Conservation (phyloP, 2,329 filamentous ascomycete genomes). For the Cercospora citrullina region DNA sequence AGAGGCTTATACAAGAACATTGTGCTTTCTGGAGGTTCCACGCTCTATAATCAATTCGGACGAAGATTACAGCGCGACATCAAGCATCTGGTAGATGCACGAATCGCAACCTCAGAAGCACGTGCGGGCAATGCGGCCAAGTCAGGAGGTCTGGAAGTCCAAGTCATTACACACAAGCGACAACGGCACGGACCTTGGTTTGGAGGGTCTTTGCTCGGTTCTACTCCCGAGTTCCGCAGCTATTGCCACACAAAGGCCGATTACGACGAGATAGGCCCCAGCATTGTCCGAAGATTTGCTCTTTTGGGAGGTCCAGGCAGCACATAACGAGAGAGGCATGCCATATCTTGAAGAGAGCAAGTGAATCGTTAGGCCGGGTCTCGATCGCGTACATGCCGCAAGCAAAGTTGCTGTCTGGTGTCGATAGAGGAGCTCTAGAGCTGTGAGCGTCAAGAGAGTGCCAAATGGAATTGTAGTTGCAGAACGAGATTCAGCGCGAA, state of each 20-base stretch:
- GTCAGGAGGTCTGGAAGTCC: constrained; percentile 91
- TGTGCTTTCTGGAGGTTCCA: constrained; percentile 93
- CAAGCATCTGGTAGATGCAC: constrained; percentile 87
- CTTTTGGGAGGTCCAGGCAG: constrained; percentile 88
- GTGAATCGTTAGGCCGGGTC: background rate
- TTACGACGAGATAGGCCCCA: constrained; percentile 94
- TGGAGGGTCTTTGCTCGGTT: constrained; percentile 90
- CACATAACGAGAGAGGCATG: constrained; percentile 49
- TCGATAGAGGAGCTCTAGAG: background rate
- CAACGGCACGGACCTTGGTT: constrained; percentile 99
- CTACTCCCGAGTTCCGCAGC: constrained; percentile 96
- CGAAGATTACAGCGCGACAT: constrained; percentile 95
- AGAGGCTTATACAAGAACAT: constrained; percentile 99
- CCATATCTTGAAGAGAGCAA: background rate
- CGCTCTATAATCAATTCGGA: constrained; percentile 97
- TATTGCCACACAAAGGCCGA: constrained; percentile 83
- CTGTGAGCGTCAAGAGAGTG: background rate
- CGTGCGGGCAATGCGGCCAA: constrained; percentile 81
- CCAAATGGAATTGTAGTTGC: background rate
- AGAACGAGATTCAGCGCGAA: background rate
- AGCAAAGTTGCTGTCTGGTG: background rate
- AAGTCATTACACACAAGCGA: constrained; percentile 95
- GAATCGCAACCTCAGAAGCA: constrained; percentile 88
- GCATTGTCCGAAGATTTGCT: constrained; percentile 92
- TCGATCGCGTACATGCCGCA: background rate